Evolutionary conservation across 2,329 filamentous ascomycete species (phyloP), one percentile per base, ranked within the genome.

Genomic region (Aspergillus proliferans): DNA sequence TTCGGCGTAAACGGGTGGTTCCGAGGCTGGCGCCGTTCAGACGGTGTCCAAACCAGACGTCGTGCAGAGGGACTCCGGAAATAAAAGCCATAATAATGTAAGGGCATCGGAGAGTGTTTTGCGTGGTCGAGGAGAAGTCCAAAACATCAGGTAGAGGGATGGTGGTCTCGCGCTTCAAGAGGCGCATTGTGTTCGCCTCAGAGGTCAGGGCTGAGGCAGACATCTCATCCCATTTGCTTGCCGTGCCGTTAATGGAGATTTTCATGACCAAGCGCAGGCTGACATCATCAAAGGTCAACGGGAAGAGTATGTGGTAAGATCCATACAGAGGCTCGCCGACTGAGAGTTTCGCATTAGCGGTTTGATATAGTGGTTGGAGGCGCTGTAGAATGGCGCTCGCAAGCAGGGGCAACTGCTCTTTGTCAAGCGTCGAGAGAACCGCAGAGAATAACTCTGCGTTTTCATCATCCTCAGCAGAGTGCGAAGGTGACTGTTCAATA

Each of bases 131-230:
- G 6, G 53, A 56, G 49, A 63, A 68, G 22, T 58, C 58, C 9
- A 60, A 53, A 39, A 65, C 58, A 3, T 61, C 48, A n/a, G 66
- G 63, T 3, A 67, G 15, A 19, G 60, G 63, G 38, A 67, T 60
- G 1, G 56, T 58, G 7, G 62, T 67, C 34, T 67, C 56, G 10
- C 49, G 48, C 45, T 57, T 57, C 8, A 69, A 46, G 2, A 65
- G 43, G n/a, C 50, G 52, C 63, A 68, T 66, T 7, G 59, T 63
- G 26, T 54, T 53, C 7, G 57, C 60, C 52, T 68, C 61, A 5
- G 60, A 60, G 45, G 48, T 18, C 24, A 50, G 38, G 45, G 42
- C 21, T 15, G 45, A 43, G 41, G 45, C 45, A 34, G 45, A 36
- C 14, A 19, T 26, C 24, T 47, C 42, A 42, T 30, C 44, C n/a